Evolutionary conservation across 768 basidiomycete genomes (phyloP).

Genomic region (Lactifluus pinguis): DNA sequence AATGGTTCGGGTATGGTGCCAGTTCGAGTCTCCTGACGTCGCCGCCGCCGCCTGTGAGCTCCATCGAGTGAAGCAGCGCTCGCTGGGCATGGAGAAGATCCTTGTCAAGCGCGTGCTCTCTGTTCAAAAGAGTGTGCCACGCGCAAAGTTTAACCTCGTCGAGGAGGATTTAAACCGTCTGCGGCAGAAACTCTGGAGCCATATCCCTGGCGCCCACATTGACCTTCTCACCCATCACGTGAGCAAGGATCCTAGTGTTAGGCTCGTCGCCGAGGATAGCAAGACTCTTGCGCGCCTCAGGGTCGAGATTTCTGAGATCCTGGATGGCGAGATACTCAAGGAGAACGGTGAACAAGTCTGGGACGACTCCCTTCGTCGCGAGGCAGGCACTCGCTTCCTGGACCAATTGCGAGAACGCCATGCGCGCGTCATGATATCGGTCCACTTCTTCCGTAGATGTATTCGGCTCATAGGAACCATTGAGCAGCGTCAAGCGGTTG

Average conservation of each 20-base stretch:
- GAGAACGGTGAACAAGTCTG: constrained; percentile 46
- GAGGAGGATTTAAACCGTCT: constrained; percentile 39
- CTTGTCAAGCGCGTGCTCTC: constrained; percentile 46
- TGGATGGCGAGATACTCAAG: constrained; percentile 51
- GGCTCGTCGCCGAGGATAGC: constrained; percentile 41
- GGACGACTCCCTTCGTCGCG: constrained; percentile 51
- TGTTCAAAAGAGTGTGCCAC: constrained; percentile 37
- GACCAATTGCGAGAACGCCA: constrained; percentile 32
- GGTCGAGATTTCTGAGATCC: constrained; percentile 47
- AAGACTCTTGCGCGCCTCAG: constrained; percentile 49
- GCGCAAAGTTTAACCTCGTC: constrained; percentile 32
- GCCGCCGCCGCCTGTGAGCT: constrained; percentile 47
- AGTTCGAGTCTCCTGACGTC: constrained; percentile 41
- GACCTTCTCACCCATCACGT: constrained; percentile 22
- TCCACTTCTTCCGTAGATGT: constrained; percentile 32
- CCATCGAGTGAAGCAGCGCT: constrained; percentile 37
- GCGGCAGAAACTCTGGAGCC: constrained; percentile 28
- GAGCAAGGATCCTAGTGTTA: constrained; percentile 27
- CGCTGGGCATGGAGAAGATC: constrained; percentile 38
- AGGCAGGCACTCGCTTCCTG: constrained; percentile 38
- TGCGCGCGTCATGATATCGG: constrained; percentile 36
- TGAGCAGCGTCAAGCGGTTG: constrained; percentile 32
- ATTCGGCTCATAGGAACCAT: constrained; percentile 50
- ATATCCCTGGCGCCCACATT: constrained; percentile 26
- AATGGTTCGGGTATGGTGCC: constrained; percentile 44